These are phyloP conservation scores for Leptographium flavum DNA, from an alignment of 2,329 filamentous ascomycete species.

Conservation along the genomic window DNA sequence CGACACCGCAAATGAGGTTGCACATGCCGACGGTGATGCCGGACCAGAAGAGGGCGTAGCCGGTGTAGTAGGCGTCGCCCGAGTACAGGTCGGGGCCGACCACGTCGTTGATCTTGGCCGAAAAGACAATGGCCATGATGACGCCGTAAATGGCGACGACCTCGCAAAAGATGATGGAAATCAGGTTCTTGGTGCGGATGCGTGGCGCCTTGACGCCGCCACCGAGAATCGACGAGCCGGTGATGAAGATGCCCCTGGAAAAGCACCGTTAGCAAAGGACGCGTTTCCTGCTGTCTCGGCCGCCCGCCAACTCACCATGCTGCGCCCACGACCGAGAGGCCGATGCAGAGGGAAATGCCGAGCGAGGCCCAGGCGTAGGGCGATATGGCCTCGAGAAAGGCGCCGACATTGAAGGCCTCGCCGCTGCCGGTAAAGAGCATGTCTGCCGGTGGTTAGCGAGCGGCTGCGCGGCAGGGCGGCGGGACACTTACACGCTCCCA, in stretches of 20 bases:
- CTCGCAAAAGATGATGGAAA: conserved; percentile 99
- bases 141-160: conserved; percentile 99
- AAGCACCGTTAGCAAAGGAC: too few species aligned
- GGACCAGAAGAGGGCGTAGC: conserved; percentile 91
- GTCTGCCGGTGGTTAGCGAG: conserved; percentile 38
- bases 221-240: conserved; percentile 91
- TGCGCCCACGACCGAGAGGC: conserved; percentile 88
- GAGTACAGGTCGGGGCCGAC: conserved; percentile 52
- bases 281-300: not conserved
- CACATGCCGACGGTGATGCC: conserved; percentile 89
- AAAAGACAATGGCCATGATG: conserved; percentile 99
- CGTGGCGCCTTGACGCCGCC: conserved; percentile 92
- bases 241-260: conserved; percentile 92
- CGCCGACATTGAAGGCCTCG: conserved; percentile 92
- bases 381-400: conserved; percentile 86
- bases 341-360: conserved; percentile 89
- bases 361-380: conserved; percentile 87
- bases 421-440: conserved; percentile 97
- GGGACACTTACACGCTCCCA: conserved; percentile 59
- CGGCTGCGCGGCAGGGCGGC: not conserved
- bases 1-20: conserved; percentile 90
- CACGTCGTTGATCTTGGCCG: conserved; percentile 64
- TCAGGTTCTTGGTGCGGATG: conserved; percentile 98
- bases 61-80: conserved; percentile 77
- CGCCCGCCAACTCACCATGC: conserved; percentile 57